phyloP scores from a whole-genome alignment of 257 asterid genomes.

The Mentha longifolia region DNA sequence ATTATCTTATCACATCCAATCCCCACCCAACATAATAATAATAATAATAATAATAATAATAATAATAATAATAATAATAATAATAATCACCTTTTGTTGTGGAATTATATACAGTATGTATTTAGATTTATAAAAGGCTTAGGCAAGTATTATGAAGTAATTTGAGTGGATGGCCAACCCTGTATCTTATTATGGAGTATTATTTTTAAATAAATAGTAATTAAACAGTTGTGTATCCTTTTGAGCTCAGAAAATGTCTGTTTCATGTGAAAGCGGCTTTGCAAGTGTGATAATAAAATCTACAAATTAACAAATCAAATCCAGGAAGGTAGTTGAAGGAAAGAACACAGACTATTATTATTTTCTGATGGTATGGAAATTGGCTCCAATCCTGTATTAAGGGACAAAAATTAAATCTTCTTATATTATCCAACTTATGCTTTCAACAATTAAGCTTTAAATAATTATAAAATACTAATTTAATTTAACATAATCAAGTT shows the following conservation, averaged over 20 bases:
- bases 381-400: slow-evolving; percentile 23
- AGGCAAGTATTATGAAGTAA: background rate
- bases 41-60: no score
- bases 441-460: slow-evolving; percentile 3
- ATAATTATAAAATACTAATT: no score
- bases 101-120: background rate
- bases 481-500: background rate
- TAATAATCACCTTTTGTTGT: no score
- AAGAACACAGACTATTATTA: slow-evolving; percentile 5
- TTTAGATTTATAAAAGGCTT: background rate
- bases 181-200: background rate
- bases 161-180: slow-evolving; percentile 20
- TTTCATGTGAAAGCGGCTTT: no score
- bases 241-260: no score
- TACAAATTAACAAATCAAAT: background rate
- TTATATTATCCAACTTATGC: background rate
- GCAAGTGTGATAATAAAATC: background rate
- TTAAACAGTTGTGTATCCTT: no score
- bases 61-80: no score
- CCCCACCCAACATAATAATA: background rate
- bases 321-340: slow-evolving; percentile 29
- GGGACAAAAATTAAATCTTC: slow-evolving; percentile 20
- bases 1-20: slow-evolving; percentile 4
- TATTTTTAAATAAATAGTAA: no score
- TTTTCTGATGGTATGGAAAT: slow-evolving; percentile 11